Evolutionary conservation across 306 rosid genomes (phyloP).

Genomic region (Crataegus laevigata): DNA sequence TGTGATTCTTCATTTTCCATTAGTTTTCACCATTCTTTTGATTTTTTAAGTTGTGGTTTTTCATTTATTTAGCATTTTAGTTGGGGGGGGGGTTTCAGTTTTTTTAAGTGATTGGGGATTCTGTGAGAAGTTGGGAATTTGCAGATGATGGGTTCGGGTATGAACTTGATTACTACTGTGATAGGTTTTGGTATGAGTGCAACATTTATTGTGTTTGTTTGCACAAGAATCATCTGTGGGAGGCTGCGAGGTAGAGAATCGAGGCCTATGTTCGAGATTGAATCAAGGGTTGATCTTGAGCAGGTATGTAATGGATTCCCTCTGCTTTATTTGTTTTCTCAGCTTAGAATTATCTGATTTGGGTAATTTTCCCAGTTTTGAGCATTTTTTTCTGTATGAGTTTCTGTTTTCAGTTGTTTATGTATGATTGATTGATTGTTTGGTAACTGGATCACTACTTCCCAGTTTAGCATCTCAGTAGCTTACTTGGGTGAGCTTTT

Average conservation of each 20-base stretch:
- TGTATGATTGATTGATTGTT: neutral
- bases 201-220: conserved; percentile 85
- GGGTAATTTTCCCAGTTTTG: neutral
- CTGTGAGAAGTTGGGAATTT: conserved; percentile 4
- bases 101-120: neutral
- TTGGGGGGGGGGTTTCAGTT: neutral
- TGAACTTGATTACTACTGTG: conserved; percentile 65
- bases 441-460: neutral
- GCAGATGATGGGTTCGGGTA: conserved; percentile 38
- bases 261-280: conserved; percentile 48
- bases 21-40: conserved; percentile 5
- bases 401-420: neutral
- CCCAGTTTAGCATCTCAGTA: neutral
- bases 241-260: conserved; percentile 50
- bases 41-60: conserved; percentile 17
- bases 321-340: neutral
- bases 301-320: conserved; percentile 41
- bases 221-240: conserved; percentile 90
- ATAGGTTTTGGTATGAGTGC: conserved; percentile 96
- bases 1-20: neutral
- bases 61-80: conserved; percentile 4
- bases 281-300: conserved; percentile 62
- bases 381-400: neutral
- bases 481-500: neutral
- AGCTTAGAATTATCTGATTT: neutral